Base-by-base conservation (phyloP, 2,329 filamentous ascomycete genomes). In the Magnaporthales sp. region DNA sequence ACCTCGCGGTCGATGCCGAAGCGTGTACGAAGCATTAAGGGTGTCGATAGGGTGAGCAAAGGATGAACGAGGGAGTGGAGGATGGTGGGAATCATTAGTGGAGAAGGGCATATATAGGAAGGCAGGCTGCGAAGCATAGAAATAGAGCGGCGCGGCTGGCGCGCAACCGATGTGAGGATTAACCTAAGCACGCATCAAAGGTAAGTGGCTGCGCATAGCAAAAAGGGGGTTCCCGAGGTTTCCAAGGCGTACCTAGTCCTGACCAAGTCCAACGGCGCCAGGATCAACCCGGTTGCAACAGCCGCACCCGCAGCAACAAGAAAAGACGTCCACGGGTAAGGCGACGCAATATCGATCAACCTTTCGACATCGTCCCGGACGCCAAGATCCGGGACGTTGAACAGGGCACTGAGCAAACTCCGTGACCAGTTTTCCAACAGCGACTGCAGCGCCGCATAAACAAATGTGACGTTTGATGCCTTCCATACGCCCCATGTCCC, bases 401-500 rank as follows among this genome's bases (percentile, higher is more conserved):
- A 85, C 6, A 98, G 83, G 1, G 95, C 94, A 61, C 92, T 92
- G n/a, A 98, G 83, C 65, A 97, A 84, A 73, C 92, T 95, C 72
- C 93, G 87, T 10, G 93, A 91, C 89, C 96, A 99, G 71, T 92
- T 93, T 76, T 98, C 95, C 31, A 97, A 80, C 8, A 96, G 89
- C 11, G 92, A 92, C 69, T 93, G 86, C 22, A 98, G 83, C 62
- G 97, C 86, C 0, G 89, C 91, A 78, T 98, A 97, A 64, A 98
- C 83, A 74, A 98, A 99, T 1, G 93, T 96, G 15, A 91, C 88
- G 75, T 98, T 98, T 51, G 93, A 92, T 9, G 90, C 88, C 76
- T 97, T 97, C 93, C 94, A 99, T 5, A 97, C 89, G 4, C 95
- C 95, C 84, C 93, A 93, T 0, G 89, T 89, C 46, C 93, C 92